Evolutionary conservation across 495 filamentous ascomycete species (phyloP).

Genomic region (Neurospora hispaniola): DNA sequence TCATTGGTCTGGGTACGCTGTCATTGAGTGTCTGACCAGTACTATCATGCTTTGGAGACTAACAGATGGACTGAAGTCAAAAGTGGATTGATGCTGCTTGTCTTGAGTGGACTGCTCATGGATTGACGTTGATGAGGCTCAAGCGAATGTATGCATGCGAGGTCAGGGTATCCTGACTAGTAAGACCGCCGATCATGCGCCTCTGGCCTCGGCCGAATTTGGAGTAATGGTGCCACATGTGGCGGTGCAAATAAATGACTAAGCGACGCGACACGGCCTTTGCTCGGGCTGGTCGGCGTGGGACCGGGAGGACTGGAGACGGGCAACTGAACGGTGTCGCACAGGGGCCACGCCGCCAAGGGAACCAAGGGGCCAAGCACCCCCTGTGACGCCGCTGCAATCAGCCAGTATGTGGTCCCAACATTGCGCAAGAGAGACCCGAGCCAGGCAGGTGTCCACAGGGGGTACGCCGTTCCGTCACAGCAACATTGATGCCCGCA

Average conservation of each 20-base stretch:
- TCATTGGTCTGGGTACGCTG: neutral
- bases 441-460: neutral
- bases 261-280: neutral
- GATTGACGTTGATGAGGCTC: neutral
- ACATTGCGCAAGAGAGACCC: neutral
- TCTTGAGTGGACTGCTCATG: neutral
- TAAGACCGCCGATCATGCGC: neutral
- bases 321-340: neutral
- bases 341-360: neutral
- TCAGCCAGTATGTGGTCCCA: neutral
- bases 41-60: neutral
- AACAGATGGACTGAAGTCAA: neutral
- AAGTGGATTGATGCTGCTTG: neutral
- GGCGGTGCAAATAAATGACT: neutral
- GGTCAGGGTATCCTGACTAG: neutral
- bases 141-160: neutral
- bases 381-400: neutral
- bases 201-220: neutral
- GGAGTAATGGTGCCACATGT: neutral
- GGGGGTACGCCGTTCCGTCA: neutral
- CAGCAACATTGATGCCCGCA: neutral
- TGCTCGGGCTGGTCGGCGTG: neutral
- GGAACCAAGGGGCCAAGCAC: neutral
- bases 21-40: neutral
- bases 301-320: neutral